Conservation (phyloP, 139 green algal species). For the Chlorella sp. region DNA sequence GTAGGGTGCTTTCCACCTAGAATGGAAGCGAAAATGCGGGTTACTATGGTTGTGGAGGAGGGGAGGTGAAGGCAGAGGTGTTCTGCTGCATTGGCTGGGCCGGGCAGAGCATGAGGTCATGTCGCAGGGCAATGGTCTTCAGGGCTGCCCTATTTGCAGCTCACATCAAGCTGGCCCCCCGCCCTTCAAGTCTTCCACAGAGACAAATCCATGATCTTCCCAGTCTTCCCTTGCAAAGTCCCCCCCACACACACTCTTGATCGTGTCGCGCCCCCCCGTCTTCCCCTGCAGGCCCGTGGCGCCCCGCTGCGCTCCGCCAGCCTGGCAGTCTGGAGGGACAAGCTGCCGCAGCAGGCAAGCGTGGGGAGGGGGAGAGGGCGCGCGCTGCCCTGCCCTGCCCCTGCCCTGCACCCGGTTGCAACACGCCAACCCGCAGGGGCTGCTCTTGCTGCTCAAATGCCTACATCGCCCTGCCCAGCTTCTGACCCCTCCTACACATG, state of each 20-base stretch:
- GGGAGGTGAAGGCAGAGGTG: too few species aligned
- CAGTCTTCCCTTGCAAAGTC: neutral
- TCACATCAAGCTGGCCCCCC: neutral
- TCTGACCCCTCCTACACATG: neutral
- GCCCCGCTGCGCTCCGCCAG: slow-evolving; percentile 21
- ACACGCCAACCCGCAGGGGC: neutral
- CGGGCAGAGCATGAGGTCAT: too few species aligned
- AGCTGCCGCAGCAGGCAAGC: slow-evolving; percentile 23
- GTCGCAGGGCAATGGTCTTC: too few species aligned
- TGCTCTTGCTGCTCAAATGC: neutral
- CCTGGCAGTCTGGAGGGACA: slow-evolving; percentile 20
- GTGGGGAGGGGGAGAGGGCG: too few species aligned
- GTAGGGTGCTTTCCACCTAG: too few species aligned
- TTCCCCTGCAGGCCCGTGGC: neutral
- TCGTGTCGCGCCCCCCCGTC: neutral
- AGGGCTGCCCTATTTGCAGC: too few species aligned
- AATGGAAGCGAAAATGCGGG: too few species aligned
- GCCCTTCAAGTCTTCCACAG: neutral
- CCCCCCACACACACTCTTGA: neutral
- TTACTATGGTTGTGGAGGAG: neutral
- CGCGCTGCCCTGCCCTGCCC: neutral
- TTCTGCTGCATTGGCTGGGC: too few species aligned
- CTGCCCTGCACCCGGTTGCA: neutral
- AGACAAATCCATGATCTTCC: too few species aligned
- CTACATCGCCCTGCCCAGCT: neutral